phyloP scores from a whole-genome alignment of 108 stramenopile genomes.

The Cyclotella kingstonii region DNA sequence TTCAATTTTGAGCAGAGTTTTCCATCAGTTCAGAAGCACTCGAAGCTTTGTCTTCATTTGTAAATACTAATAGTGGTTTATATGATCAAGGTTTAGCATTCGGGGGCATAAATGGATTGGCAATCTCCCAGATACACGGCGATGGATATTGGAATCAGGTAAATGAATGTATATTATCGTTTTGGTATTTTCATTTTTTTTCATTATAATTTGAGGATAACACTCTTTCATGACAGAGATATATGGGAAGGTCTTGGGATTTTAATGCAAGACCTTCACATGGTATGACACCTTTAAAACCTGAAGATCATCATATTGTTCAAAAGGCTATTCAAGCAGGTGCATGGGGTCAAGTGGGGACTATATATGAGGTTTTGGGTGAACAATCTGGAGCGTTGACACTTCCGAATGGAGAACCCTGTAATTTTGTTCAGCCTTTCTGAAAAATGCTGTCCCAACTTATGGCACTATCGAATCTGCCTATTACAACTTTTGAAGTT shows the following conservation, averaged over 20 bases:
- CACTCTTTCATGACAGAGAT: conserved; percentile 24
- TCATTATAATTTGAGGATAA: background rate
- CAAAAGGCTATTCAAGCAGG: conserved; percentile 54
- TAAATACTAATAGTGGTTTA: conserved; percentile 45
- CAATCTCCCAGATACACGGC: conserved; percentile 44
- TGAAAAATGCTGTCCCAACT: too few relatives aligned
- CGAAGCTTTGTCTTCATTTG: conserved; percentile 37
- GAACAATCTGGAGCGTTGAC: conserved; percentile 41
- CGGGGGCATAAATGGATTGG: conserved; percentile 55
- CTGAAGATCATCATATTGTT: conserved; percentile 53
- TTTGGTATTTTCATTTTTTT: background rate
- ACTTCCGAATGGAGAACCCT: conserved; percentile 29
- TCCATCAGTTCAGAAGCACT: conserved; percentile 51
- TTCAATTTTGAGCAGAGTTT: conserved; percentile 37
- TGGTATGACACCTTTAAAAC: conserved; percentile 46
- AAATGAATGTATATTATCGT: background rate
- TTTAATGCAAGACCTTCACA: conserved; percentile 41
- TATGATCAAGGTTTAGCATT: conserved; percentile 61
- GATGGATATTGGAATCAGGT: conserved; percentile 51
- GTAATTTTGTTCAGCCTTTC: conserved; percentile 15
- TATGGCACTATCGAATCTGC: too few relatives aligned
- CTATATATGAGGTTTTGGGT: conserved; percentile 44
- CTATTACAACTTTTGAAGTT: too few relatives aligned
- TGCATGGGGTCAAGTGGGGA: conserved; percentile 46
- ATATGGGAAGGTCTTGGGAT: conserved; percentile 49